Percentiles rank a stretch among this genome's conserved stretches.
These are phyloP conservation scores for Gyromitra esculenta DNA, from an alignment of 2,329 filamentous ascomycete genomes.

Conservation along the genomic window DNA sequence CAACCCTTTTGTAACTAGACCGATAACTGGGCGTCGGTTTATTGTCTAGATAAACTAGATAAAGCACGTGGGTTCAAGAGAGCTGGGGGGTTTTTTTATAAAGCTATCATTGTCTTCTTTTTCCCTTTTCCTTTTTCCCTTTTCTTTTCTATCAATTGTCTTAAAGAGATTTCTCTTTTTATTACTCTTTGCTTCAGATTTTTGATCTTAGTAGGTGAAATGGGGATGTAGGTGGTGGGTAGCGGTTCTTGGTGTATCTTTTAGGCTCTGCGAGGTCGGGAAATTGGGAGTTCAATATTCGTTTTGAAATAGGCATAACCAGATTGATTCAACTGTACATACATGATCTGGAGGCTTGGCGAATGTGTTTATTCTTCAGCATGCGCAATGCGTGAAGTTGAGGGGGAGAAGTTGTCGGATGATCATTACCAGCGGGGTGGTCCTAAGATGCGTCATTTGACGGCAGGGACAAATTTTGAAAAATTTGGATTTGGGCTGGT, in stretches of 20 bases:
- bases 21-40: conserved; percentile 37
- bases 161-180: conserved; percentile 42
- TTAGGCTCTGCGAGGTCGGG: conserved; percentile 46
- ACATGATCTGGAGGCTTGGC: conserved; percentile 24
- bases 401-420: not conserved
- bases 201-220: conserved; percentile 33
- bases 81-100: conserved; percentile 34
- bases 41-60: conserved; percentile 31
- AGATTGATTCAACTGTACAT: conserved; percentile 46
- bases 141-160: conserved; percentile 35
- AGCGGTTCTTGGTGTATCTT: conserved; percentile 44
- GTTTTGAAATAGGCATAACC: conserved; percentile 45
- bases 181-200: conserved; percentile 33
- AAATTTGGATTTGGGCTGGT: conserved; percentile 31
- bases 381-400: not conserved
- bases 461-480: conserved; percentile 19
- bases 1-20: conserved; percentile 47
- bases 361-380: conserved; percentile 12
- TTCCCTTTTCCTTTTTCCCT: conserved; percentile 14
- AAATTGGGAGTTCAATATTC: conserved; percentile 47
- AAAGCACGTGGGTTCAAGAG: conserved; percentile 29
- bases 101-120: conserved; percentile 38
- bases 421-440: conserved; percentile 9
- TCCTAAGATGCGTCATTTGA: conserved; percentile 8
- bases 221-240: conserved; percentile 15